Conservation (phyloP, 768 basidiomycete species). For the Mycena vulgaris region DNA sequence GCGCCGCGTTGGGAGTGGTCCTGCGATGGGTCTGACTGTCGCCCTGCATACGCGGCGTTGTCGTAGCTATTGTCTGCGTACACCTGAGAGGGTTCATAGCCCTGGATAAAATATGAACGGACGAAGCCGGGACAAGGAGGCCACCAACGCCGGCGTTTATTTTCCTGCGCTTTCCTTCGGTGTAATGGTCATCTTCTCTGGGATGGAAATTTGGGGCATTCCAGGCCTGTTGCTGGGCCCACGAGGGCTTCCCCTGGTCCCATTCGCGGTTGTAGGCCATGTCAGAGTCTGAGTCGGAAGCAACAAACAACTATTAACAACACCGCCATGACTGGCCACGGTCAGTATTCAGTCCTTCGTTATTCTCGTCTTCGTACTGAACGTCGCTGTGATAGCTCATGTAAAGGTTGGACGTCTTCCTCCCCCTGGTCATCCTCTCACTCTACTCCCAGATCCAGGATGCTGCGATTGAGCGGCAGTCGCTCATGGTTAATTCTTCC, state of each 20-base stretch:
- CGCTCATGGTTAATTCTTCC: slow-evolving; percentile 59
- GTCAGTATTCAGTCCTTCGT: not conserved
- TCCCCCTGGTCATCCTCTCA: not conserved
- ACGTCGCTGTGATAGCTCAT: slow-evolving; percentile 29
- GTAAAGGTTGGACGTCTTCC: slow-evolving; percentile 36
- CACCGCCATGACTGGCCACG: slow-evolving; percentile 30
- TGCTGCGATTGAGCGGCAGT: slow-evolving; percentile 73
- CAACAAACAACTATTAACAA: slow-evolving; percentile 46
- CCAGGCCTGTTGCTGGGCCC: slow-evolving; percentile 65
- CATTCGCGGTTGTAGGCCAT: slow-evolving; percentile 91
- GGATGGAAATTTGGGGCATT: slow-evolving; percentile 59
- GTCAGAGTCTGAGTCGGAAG: slow-evolving; percentile 47
- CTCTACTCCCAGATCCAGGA: slow-evolving; percentile 50
- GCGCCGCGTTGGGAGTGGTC: slow-evolving; percentile 65
- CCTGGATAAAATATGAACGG: slow-evolving; percentile 51
- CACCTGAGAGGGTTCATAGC: slow-evolving; percentile 63
- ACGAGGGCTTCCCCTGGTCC: slow-evolving; percentile 83
- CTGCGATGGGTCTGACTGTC: slow-evolving; percentile 49
- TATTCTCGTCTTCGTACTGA: slow-evolving; percentile 1
- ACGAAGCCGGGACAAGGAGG: not conserved
- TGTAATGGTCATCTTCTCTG: slow-evolving; percentile 79
- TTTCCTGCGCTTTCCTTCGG: slow-evolving; percentile 85
- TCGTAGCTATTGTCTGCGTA: slow-evolving; percentile 61
- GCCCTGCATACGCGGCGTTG: slow-evolving; percentile 49
- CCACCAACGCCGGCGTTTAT: slow-evolving; percentile 80